These are phyloP conservation scores for Cladosporium sphaerospermum DNA, from an alignment of 2,329 filamentous ascomycete species.

Conservation along the genomic window DNA sequence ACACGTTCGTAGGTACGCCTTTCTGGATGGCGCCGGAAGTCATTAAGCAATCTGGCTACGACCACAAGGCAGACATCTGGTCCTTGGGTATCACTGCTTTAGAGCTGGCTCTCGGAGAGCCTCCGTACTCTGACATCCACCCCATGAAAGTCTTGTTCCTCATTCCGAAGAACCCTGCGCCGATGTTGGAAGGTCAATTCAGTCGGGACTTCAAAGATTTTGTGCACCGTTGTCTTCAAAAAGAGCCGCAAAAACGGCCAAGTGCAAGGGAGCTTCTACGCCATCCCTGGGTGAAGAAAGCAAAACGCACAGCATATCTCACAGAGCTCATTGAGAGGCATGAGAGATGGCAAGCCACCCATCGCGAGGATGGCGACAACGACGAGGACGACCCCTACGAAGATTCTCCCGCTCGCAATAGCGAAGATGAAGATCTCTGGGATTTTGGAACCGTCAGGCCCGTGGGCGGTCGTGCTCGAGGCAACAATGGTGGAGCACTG, in stretches of 20 bases:
- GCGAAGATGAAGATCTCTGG: conserved; percentile 82
- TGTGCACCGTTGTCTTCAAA: conserved; percentile 64
- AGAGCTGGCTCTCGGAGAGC: conserved; percentile 85
- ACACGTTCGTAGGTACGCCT: conserved; percentile 94
- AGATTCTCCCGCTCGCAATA: conserved; percentile 36
- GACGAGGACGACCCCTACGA: conserved; percentile 53
- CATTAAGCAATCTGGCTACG: conserved; percentile 96
- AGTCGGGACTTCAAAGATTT: conserved; percentile 46
- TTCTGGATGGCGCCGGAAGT: conserved; percentile 99
- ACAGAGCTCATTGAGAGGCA: conserved; percentile 92
- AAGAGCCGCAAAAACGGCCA: conserved; percentile 83
- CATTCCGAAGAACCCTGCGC: conserved; percentile 90
- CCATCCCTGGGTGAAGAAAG: conserved; percentile 82
- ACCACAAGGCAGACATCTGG: conserved; percentile 98
- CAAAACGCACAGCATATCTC: conserved; percentile 92
- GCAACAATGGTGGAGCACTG: conserved; percentile 48
- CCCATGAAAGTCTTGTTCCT: conserved; percentile 98
- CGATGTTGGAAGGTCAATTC: conserved; percentile 54
- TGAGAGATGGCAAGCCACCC: conserved; percentile 75
- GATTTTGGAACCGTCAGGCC: conserved; percentile 95
- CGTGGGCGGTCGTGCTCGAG: conserved; percentile 44
- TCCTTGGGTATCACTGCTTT: conserved; percentile 91
- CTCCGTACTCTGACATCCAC: conserved; percentile 92
- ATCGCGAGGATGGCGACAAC: conserved; percentile 62
- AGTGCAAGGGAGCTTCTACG: conserved; percentile 80